These are phyloP conservation scores for Coemansia sp. DNA, from an alignment of 192 early-diverging fungal species.

Conservation along the genomic window DNA sequence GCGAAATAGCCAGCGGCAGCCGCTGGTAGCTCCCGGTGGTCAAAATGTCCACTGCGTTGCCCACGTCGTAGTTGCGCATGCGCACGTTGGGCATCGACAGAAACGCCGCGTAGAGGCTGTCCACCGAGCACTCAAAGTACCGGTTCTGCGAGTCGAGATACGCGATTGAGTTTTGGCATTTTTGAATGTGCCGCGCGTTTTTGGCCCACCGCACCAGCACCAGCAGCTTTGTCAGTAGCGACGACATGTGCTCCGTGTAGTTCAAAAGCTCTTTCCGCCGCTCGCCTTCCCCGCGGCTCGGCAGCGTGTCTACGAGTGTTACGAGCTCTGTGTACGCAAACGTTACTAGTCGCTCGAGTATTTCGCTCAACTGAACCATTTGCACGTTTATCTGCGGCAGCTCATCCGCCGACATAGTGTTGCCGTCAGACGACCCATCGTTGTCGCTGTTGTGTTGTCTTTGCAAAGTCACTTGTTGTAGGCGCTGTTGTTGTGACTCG, in stretches of 20 bases:
- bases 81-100: slow-evolving; percentile 60
- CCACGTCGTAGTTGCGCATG: slow-evolving; percentile 80
- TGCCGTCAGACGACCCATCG: slow-evolving; percentile 1
- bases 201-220: slow-evolving; percentile 78
- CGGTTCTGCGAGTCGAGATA: slow-evolving; percentile 66
- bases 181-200: slow-evolving; percentile 69
- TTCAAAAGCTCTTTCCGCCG: slow-evolving; percentile 65
- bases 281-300: slow-evolving; percentile 61
- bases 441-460: neutral
- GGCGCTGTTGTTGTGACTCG: slow-evolving; percentile 7
- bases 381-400: slow-evolving; percentile 64
- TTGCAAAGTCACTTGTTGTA: neutral
- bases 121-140: slow-evolving; percentile 63
- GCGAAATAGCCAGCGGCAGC: slow-evolving; percentile 76
- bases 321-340: slow-evolving; percentile 70
- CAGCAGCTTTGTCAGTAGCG: slow-evolving; percentile 72
- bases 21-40: slow-evolving; percentile 82
- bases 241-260: slow-evolving; percentile 64
- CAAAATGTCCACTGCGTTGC: slow-evolving; percentile 83
- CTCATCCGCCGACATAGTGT: slow-evolving; percentile 16
- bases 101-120: slow-evolving; percentile 60
- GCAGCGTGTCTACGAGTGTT: slow-evolving; percentile 67
- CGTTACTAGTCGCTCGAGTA: slow-evolving; percentile 65
- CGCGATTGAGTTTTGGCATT: slow-evolving; percentile 67
- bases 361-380: slow-evolving; percentile 64